Percentiles rank a stretch among this genome's conserved stretches.
Evolutionary conservation across 2,329 filamentous ascomycete genomes (phyloP).

Genomic region (Trichoderma pleuroti): DNA sequence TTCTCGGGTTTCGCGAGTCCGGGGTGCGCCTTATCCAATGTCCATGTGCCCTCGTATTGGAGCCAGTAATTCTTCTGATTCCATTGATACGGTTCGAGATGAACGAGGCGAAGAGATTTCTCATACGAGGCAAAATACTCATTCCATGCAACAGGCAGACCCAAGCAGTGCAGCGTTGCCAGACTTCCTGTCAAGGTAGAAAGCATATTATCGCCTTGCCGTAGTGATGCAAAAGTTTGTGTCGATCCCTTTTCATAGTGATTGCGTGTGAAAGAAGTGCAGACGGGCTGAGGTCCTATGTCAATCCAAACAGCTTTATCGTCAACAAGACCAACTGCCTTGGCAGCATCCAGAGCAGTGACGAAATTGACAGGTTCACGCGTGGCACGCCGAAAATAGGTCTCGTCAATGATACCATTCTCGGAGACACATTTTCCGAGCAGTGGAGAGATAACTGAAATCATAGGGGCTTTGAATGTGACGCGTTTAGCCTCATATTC

Average conservation of each 20-base stretch:
- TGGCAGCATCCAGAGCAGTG: not conserved
- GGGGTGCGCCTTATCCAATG: slow-evolving; percentile 53
- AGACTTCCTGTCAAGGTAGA: not conserved
- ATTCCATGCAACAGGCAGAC: slow-evolving; percentile 64
- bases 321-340: not conserved
- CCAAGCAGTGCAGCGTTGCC: slow-evolving; percentile 37
- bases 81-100: slow-evolving; percentile 5
- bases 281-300: slow-evolving; percentile 63
- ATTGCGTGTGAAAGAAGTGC: slow-evolving; percentile 46
- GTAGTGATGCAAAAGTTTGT: not conserved
- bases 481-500: slow-evolving; percentile 42
- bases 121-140: slow-evolving; percentile 54
- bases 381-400: not conserved
- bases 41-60: slow-evolving; percentile 52
- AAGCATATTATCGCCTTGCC: not conserved
- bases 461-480: slow-evolving; percentile 36
- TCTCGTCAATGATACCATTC: not conserved
- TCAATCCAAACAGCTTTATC: slow-evolving; percentile 61
- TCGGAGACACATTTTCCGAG: slow-evolving; percentile 31
- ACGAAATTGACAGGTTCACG: not conserved
- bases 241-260: slow-evolving; percentile 29
- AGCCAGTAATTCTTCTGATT: slow-evolving; percentile 63
- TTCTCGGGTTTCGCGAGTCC: slow-evolving; percentile 23
- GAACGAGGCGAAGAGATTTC: not conserved
- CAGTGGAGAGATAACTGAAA: slow-evolving; percentile 67